Conservation (phyloP, 805 yeast species). For the Barnettozyma pratensis region DNA sequence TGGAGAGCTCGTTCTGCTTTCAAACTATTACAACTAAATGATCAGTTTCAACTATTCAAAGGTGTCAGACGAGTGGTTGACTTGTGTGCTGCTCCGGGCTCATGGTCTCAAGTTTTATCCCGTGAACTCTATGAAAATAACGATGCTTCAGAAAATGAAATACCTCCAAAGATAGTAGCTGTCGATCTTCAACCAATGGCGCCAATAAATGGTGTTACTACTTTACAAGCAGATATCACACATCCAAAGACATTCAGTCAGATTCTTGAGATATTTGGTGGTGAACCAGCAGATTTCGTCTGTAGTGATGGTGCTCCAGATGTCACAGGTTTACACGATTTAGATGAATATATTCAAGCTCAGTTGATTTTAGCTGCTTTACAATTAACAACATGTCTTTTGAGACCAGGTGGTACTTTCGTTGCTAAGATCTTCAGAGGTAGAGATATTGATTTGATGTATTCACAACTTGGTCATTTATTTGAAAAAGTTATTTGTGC, state of each 20-base stretch:
- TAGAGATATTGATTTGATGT: constrained; percentile 87
- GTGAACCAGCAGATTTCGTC: constrained; percentile 91
- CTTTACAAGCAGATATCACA: constrained; percentile 94
- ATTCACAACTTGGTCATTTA: constrained; percentile 83
- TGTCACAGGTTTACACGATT: constrained; percentile 94
- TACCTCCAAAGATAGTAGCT: constrained; percentile 72
- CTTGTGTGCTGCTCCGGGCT: constrained; percentile 97
- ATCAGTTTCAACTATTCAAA: constrained; percentile 73
- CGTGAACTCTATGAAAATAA: constrained; percentile 50
- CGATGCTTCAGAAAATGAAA: constrained; percentile 26
- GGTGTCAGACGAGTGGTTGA: constrained; percentile 85
- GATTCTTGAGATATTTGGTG: constrained; percentile 79
- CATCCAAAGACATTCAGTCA: constrained; percentile 82
- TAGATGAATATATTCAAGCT: constrained; percentile 96
- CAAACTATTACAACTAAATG: constrained; percentile 84
- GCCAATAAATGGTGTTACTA: constrained; percentile 86
- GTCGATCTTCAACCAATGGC: constrained; percentile 98
- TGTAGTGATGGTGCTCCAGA: constrained; percentile 99
- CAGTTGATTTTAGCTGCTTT: constrained; percentile 88
- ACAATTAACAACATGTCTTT: constrained; percentile 83
- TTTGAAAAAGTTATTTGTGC: constrained; percentile 91
- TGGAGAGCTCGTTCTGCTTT: constrained; percentile 97
- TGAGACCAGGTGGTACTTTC: constrained; percentile 87
- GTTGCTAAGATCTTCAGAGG: constrained; percentile 97
- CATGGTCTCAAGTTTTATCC: constrained; percentile 95